Conservation (phyloP, 176 grass and related monocot species). For the Oryza glumipatula region DNA sequence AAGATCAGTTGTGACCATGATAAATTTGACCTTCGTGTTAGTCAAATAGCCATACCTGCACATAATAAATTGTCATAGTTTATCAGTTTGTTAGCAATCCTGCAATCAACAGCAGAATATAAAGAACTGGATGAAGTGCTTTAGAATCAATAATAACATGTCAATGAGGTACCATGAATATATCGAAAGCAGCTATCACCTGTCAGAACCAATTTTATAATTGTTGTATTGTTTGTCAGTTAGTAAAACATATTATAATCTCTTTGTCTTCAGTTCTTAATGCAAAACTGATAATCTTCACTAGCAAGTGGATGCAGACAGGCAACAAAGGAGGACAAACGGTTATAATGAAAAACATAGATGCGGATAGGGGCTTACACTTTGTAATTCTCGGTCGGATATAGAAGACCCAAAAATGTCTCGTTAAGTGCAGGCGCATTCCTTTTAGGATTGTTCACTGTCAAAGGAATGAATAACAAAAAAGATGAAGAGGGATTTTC, state of each 20-base stretch:
- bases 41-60: slow-evolving; percentile 95
- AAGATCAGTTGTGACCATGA: slow-evolving; percentile 95
- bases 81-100: background rate
- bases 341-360: background rate
- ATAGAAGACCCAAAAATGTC: slow-evolving; percentile 93
- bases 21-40: slow-evolving; percentile 96
- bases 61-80: slow-evolving; percentile 18
- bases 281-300: slow-evolving; percentile 1
- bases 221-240: background rate
- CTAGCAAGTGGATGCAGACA: background rate
- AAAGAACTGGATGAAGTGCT: background rate
- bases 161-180: background rate
- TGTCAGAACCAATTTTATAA: background rate
- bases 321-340: slow-evolving; percentile 2
- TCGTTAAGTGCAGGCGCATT: slow-evolving; percentile 82
- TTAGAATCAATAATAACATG: slow-evolving; percentile 23
- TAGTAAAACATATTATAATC: background rate
- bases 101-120: background rate
- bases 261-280: background rate
- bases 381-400: slow-evolving; percentile 97
- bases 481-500: background rate
- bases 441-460: slow-evolving; percentile 98
- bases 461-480: slow-evolving; percentile 38
- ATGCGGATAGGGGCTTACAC: slow-evolving; percentile 69
- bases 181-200: background rate